Percentiles rank a stretch among this genome's conserved stretches.
Conservation (phyloP, 106 monocot species). For the Phalaenopsis equestris region DNA sequence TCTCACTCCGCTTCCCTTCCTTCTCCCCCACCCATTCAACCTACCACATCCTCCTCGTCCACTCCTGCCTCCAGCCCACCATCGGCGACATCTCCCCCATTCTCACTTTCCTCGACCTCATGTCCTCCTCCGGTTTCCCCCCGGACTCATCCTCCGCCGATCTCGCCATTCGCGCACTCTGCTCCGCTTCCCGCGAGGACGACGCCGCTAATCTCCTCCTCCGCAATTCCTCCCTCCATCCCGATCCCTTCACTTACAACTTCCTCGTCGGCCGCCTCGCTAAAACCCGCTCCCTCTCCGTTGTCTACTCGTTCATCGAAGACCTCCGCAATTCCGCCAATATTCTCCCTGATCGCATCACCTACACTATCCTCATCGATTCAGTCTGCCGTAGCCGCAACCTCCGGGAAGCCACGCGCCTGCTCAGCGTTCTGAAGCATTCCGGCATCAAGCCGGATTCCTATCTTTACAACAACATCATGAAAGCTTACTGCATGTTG, state of each 20-base stretch:
- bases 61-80: constrained; percentile 30
- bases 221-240: constrained; percentile 11
- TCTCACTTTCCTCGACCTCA: constrained; percentile 21
- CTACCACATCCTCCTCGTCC: constrained; percentile 40
- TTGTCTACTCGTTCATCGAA: constrained; percentile 54
- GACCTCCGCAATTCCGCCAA: constrained; percentile 15
- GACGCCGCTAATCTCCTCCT: constrained; percentile 30
- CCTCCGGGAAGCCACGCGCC: constrained; percentile 64
- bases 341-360: constrained; percentile 49
- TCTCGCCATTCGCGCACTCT: constrained; percentile 57
- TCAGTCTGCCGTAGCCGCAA: constrained; percentile 51
- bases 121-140: constrained; percentile 18
- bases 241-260: constrained; percentile 66
- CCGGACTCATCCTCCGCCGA: constrained; percentile 44
- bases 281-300: constrained; percentile 29
- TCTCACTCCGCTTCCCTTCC: constrained; percentile 25
- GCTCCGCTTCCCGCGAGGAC: constrained; percentile 56
- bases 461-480: constrained; percentile 79
- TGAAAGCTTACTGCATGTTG: constrained; percentile 79
- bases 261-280: constrained; percentile 69
- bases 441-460: constrained; percentile 82
- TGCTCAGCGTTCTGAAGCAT: constrained; percentile 41
- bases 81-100: constrained; percentile 15
- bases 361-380: constrained; percentile 82
- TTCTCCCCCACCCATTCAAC: constrained; percentile 26